Base-by-base conservation (phyloP, 768 basidiomycete genomes). In the Cubamyces sp. region DNA sequence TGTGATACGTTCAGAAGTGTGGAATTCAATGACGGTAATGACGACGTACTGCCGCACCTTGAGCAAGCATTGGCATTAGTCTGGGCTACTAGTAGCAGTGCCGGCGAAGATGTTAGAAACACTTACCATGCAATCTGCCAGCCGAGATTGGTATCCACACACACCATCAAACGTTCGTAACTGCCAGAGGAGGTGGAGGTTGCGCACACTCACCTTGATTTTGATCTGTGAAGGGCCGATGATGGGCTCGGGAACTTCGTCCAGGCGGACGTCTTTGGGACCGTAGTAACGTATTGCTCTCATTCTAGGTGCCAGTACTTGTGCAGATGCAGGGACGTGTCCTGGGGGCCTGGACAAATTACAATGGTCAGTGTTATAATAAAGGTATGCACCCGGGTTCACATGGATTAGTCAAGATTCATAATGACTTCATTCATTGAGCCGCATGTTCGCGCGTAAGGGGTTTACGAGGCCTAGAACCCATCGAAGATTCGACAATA, bases 251-350 rank as follows among this genome's bases (percentile, higher is more conserved):
- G 74, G 70, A 18, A 81, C 74, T 16, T 79, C 70, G 48, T 82
- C 81, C 50, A 83, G 70, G 18, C 77, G 74, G 19, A 83, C 71
- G 55, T 80, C 76, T 8, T 75, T 74, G 23, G 77, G 74, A 7
- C 77, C 81, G 57, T 82, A 79, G 57, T 75, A 81, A 40, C 78
- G 75, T 30, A 78, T 79, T 30, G 80, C 80, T 54, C 76, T 79
- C 81, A 82, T 82, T n/a, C n/a, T 7, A 3, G 5, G 14, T 6
- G 14, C 18, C 12, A 48, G 25, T 21, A 26, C 34, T 34, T 1
- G 34, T 34, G 34, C 34, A 34, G 34, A 34, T 1, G 34, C 34
- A 34, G 34, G 34, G 28, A 8, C 8, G 28, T 7, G 9, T 34
- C 6, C 6, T 34, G 5, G 34, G 9, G 1, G 34, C 34, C 34